Conservation (phyloP, 441 rosid species). For the Erodium moschatum region DNA sequence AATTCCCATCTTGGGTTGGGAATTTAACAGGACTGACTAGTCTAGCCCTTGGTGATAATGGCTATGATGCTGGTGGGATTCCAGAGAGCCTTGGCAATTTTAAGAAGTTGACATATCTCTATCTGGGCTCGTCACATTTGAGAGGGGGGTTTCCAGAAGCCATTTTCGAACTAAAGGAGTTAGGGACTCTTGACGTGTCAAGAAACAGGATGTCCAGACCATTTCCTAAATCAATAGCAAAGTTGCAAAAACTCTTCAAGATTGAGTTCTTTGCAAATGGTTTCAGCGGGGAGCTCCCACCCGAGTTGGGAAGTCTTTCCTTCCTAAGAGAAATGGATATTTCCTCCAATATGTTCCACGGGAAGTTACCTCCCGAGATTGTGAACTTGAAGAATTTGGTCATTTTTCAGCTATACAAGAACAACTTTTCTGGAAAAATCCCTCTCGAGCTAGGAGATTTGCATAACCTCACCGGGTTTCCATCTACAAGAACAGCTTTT, state of each 20-base stretch:
- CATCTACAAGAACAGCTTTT: conserved; percentile 52
- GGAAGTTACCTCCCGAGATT: conserved; percentile 46
- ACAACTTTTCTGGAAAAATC: conserved; percentile 44
- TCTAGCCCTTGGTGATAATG: conserved; percentile 46
- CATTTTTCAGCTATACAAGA: conserved; percentile 45
- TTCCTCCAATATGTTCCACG: conserved; percentile 44
- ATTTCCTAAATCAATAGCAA: conserved; percentile 41
- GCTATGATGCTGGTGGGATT: conserved; percentile 40
- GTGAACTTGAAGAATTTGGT: conserved; percentile 42
- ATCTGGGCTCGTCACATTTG: conserved; percentile 33
- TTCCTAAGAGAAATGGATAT: conserved; percentile 51
- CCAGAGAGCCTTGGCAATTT: conserved; percentile 50
- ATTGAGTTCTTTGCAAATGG: conserved; percentile 51
- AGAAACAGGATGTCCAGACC: conserved; percentile 44
- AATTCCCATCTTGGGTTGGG: conserved; percentile 61
- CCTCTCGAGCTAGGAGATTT: conserved; percentile 65
- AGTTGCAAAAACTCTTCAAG: conserved; percentile 42
- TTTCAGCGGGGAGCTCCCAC: conserved; percentile 55
- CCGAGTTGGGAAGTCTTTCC: conserved; percentile 44
- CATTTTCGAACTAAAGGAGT: conserved; percentile 34
- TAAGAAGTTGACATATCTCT: conserved; percentile 43
- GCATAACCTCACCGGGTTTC: conserved; percentile 42
- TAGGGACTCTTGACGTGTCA: conserved; percentile 50
- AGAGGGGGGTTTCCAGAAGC: conserved; percentile 59
- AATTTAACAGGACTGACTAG: conserved; percentile 36